Conservation (phyloP, 208 protist species). For the Trypanosoma boissoni region DNA sequence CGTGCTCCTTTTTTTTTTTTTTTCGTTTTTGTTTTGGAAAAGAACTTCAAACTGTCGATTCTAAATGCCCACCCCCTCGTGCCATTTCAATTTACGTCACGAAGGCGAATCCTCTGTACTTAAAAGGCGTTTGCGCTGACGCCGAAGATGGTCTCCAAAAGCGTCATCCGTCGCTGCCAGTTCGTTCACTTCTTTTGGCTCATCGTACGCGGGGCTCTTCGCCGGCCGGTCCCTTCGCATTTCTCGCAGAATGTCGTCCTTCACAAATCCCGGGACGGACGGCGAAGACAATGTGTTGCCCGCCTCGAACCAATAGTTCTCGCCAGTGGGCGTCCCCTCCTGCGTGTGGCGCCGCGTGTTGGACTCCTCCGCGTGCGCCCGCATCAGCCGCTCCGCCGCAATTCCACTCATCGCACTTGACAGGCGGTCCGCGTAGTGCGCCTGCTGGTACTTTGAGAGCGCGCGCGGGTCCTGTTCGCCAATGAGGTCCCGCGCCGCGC, state of each 20-base stretch:
- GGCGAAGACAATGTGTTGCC: conserved; percentile 61
- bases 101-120: conserved; percentile 16
- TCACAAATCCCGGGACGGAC: conserved; percentile 58
- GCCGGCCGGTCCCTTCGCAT: conserved; percentile 50
- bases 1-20: not conserved
- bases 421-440: conserved; percentile 61
- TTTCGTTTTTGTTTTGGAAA: not conserved
- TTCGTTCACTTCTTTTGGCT: conserved; percentile 35
- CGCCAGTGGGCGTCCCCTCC: conserved; percentile 75
- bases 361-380: conserved; percentile 48
- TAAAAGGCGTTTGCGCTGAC: conserved; percentile 39
- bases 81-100: not conserved
- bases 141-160: conserved; percentile 59
- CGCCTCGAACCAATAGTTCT: conserved; percentile 88
- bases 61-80: too few relatives aligned
- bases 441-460: conserved; percentile 68
- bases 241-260: conserved; percentile 74
- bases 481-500: conserved; percentile 54
- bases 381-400: conserved; percentile 53
- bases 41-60: not conserved
- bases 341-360: conserved; percentile 54
- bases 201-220: conserved; percentile 59
- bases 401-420: conserved; percentile 46
- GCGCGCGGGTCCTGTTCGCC: conserved; percentile 57
- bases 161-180: conserved; percentile 30